These are phyloP conservation scores for Cyclotella kingstonii DNA, from an alignment of 108 stramenopile genomes.

Conservation along the genomic window DNA sequence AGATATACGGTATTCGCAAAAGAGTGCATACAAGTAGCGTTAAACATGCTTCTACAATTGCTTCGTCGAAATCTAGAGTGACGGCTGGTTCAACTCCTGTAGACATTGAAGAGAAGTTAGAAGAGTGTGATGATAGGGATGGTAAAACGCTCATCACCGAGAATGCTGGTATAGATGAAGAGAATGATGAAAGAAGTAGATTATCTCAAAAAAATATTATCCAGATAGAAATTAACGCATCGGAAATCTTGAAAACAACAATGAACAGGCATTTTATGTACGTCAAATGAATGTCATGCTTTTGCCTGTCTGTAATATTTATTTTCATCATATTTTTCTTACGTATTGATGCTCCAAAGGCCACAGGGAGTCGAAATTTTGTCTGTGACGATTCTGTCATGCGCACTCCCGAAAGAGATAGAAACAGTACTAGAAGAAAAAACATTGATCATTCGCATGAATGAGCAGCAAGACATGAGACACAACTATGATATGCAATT, in stretches of 20 bases:
- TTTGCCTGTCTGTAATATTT: neutral
- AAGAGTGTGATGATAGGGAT: slow-evolving; percentile 8
- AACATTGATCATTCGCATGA: slow-evolving; percentile 43
- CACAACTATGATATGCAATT: slow-evolving; percentile 53
- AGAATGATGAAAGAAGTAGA: slow-evolving; percentile 4
- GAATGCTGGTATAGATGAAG: no score
- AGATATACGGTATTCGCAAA: slow-evolving; percentile 50
- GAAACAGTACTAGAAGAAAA: slow-evolving; percentile 47
- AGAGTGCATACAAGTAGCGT: slow-evolving; percentile 15
- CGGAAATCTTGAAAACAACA: slow-evolving; percentile 33
- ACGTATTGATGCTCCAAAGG: neutral
- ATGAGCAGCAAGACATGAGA: slow-evolving; percentile 51
- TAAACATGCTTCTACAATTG: neutral
- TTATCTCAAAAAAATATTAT: slow-evolving; percentile 3
- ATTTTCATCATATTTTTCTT: neutral
- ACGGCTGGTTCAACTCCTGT: neutral
- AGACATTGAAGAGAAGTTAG: neutral
- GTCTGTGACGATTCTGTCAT: slow-evolving; percentile 48
- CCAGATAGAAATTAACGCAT: slow-evolving; percentile 12
- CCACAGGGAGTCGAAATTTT: slow-evolving; percentile 32
- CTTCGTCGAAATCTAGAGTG: neutral
- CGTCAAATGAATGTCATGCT: slow-evolving; percentile 5
- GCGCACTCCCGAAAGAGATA: slow-evolving; percentile 47
- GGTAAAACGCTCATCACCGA: no score
- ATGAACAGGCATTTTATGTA: slow-evolving; percentile 49